Percentiles rank a stretch among this genome's conserved stretches.
phyloP scores from a whole-genome alignment of 129 eudicot genomes.

The Rutidosis leptorrhynchoides region DNA sequence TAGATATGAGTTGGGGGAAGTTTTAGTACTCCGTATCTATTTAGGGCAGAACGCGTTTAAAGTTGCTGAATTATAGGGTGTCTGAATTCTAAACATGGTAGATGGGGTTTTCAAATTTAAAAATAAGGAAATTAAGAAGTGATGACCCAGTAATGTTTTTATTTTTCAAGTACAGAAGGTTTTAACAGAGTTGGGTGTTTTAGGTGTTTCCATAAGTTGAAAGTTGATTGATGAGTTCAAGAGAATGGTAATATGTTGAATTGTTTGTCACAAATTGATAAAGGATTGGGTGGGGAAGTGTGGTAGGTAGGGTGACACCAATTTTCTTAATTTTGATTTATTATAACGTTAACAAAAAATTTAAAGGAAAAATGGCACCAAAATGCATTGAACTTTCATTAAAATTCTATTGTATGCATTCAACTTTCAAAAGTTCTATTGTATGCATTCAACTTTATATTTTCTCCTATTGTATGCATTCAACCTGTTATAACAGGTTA shows the following conservation, averaged over 20 bases:
- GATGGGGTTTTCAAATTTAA: neutral
- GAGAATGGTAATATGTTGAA: slow-evolving; percentile 11
- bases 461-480: too few species aligned
- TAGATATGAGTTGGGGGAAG: neutral
- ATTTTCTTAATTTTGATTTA: slow-evolving; percentile 4
- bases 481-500: too few species aligned
- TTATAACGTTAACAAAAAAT: slow-evolving; percentile 10
- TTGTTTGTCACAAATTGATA: slow-evolving; percentile 17
- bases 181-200: neutral
- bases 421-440: too few species aligned
- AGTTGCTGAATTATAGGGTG: slow-evolving; percentile 9
- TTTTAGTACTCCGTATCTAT: neutral
- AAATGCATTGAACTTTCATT: too few species aligned
- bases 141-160: neutral
- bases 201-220: neutral
- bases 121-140: slow-evolving; percentile 22
- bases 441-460: too few species aligned
- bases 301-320: slow-evolving; percentile 20
- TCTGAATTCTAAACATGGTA: neutral
- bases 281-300: slow-evolving; percentile 26
- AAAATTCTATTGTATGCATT: too few species aligned
- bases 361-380: too few species aligned
- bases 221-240: slow-evolving; percentile 15
- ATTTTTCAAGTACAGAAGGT: neutral
- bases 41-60: slow-evolving; percentile 25